Evolutionary conservation across 495 filamentous ascomycete species (phyloP).

Genomic region (Neurospora sp.): DNA sequence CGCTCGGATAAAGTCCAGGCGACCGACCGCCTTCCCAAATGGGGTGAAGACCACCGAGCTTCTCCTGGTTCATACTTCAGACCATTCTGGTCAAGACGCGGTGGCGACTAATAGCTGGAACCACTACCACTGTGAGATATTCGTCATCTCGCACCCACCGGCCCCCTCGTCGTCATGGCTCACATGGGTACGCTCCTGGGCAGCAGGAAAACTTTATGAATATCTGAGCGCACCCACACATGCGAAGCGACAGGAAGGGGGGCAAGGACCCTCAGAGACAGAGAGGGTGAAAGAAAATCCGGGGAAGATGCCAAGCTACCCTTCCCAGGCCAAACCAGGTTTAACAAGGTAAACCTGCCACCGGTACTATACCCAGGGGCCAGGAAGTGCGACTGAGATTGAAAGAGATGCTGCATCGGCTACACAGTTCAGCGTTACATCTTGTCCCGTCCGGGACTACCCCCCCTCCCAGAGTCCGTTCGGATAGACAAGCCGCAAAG

Average conservation of each 20-base stretch:
- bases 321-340: not conserved
- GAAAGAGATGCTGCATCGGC: not conserved
- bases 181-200: not conserved
- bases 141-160: not conserved
- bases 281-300: not conserved
- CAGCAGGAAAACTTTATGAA: not conserved
- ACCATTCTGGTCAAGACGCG: not conserved
- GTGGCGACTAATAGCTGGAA: not conserved
- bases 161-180: not conserved
- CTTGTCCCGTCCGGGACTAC: not conserved
- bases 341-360: not conserved
- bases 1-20: not conserved
- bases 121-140: not conserved
- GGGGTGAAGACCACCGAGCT: not conserved
- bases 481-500: not conserved
- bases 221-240: not conserved
- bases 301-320: not conserved
- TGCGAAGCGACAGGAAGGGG: not conserved
- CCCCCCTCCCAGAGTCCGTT: not conserved
- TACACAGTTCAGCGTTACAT: not conserved
- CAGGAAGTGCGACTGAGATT: not conserved
- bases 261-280: not conserved
- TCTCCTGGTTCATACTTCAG: not conserved
- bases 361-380: not conserved
- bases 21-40: not conserved